Evolutionary conservation across 805 yeast species (phyloP).

Genomic region (Scheffersomyces amazonensis): DNA sequence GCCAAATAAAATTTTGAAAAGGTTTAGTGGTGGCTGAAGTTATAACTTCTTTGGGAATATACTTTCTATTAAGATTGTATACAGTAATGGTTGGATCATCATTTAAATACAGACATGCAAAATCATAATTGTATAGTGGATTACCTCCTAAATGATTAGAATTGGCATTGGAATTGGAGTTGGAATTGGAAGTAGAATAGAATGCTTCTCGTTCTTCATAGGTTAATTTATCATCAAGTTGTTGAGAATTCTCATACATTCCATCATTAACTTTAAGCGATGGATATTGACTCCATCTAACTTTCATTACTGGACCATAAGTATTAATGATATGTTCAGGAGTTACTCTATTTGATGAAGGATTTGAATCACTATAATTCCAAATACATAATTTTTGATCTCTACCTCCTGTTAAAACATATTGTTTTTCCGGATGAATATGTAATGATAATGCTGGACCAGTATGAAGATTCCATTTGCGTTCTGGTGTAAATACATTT

Average conservation of each 20-base stretch:
- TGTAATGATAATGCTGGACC: slow-evolving; percentile 88
- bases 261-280: slow-evolving; percentile 3
- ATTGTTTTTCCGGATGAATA: slow-evolving; percentile 84
- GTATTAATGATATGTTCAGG: slow-evolving; percentile 76
- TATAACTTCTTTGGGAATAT: slow-evolving; percentile 67
- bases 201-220: slow-evolving; percentile 15
- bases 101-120: slow-evolving; percentile 71
- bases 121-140: slow-evolving; percentile 53
- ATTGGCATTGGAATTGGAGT: neutral
- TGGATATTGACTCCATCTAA: slow-evolving; percentile 54
- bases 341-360: slow-evolving; percentile 12
- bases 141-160: no score
- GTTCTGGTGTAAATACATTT: slow-evolving; percentile 52
- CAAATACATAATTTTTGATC: slow-evolving; percentile 81
- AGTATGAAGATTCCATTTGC: slow-evolving; percentile 80
- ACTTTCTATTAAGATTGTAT: slow-evolving; percentile 68
- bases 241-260: slow-evolving; percentile 6
- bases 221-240: slow-evolving; percentile 17
- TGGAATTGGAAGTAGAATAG: neutral
- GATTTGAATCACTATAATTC: slow-evolving; percentile 41
- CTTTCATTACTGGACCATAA: slow-evolving; percentile 76
- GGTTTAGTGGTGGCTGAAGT: slow-evolving; percentile 48
- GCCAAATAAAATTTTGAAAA: slow-evolving; percentile 42
- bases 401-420: slow-evolving; percentile 87
- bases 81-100: slow-evolving; percentile 70